phyloP scores from a whole-genome alignment of 192 early-diverging fungal genomes.

The Podila epicladia region DNA sequence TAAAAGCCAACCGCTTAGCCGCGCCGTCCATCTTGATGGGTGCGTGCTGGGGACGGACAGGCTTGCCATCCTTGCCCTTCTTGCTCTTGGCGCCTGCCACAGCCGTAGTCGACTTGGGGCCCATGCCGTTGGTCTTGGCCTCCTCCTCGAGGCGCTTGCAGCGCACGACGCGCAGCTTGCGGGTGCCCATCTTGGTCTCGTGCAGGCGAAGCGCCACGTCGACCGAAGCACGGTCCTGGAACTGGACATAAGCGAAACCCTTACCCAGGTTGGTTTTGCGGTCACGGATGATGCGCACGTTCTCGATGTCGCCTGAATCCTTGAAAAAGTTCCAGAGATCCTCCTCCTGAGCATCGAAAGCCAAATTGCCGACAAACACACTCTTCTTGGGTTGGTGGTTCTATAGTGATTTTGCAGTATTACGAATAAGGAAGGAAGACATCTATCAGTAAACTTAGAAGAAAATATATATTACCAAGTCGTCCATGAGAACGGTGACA shows the following conservation, averaged over 20 bases:
- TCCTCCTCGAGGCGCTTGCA: constrained; percentile 54
- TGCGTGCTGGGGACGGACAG: constrained; percentile 24
- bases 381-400: constrained; percentile 82
- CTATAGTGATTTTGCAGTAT: constrained; percentile 30
- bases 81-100: constrained; percentile 5
- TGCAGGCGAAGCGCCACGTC: constrained; percentile 81
- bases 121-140: constrained; percentile 33
- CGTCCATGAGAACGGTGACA: not conserved
- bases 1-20: constrained; percentile 38
- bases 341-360: constrained; percentile 79
- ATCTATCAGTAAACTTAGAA: not conserved
- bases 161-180: constrained; percentile 71
- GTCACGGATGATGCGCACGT: constrained; percentile 89
- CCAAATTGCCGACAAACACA: constrained; percentile 78
- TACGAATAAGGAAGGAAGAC: not conserved
- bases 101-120: constrained; percentile 19
- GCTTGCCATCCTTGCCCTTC: constrained; percentile 24
- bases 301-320: constrained; percentile 75
- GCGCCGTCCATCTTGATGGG: constrained; percentile 46
- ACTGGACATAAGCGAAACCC: constrained; percentile 94
- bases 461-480: not conserved
- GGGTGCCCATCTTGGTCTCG: constrained; percentile 71
- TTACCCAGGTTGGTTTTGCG: constrained; percentile 88
- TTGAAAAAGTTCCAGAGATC: constrained; percentile 77
- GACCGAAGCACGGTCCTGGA: constrained; percentile 79